Percentiles rank a stretch among this genome's conserved stretches.
Evolutionary conservation across 2,329 filamentous ascomycete species (phyloP).

Genomic region (Ilyonectria sp.): DNA sequence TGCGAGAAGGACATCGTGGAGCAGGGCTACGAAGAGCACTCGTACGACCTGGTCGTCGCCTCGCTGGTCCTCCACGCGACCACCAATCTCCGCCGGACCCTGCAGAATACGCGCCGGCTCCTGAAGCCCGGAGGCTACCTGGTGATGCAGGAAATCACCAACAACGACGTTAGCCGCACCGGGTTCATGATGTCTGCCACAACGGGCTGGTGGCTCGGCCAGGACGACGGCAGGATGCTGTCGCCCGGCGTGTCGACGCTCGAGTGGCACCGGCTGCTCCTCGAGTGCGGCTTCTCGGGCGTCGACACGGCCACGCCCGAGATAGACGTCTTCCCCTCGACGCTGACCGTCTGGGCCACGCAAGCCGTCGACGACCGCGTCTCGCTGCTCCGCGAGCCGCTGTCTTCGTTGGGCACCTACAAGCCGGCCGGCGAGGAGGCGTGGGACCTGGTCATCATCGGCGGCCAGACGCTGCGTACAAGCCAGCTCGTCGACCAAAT

Average conservation of each 20-base stretch:
- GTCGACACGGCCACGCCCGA: neutral
- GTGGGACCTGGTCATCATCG: neutral
- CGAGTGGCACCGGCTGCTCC: constrained; percentile 1
- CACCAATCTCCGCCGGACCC: neutral
- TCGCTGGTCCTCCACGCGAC: constrained; percentile 16
- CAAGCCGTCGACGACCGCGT: constrained; percentile 6
- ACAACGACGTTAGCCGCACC: constrained; percentile 8
- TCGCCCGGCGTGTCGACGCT: neutral
- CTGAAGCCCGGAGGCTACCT: constrained; percentile 31
- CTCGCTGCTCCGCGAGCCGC: neutral
- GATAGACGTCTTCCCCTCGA: neutral
- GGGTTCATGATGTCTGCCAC: constrained; percentile 27
- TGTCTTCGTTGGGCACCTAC: neutral
- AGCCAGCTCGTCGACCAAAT: neutral
- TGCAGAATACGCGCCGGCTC: constrained; percentile 6
- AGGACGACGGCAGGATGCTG: constrained; percentile 16
- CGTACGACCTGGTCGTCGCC: constrained; percentile 17
- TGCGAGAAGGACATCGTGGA: neutral
- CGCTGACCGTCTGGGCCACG: neutral
- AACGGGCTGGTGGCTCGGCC: constrained; percentile 20
- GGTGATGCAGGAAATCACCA: constrained; percentile 22
- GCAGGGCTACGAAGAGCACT: constrained; percentile 21
- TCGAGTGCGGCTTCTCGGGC: neutral
- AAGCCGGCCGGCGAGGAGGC: neutral
- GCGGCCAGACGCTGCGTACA: neutral